Evolutionary conservation across 371 early-diverging fungal genomes (phyloP), one percentile per base, ranked within the genome.

Genomic region (Mucor indicus): DNA sequence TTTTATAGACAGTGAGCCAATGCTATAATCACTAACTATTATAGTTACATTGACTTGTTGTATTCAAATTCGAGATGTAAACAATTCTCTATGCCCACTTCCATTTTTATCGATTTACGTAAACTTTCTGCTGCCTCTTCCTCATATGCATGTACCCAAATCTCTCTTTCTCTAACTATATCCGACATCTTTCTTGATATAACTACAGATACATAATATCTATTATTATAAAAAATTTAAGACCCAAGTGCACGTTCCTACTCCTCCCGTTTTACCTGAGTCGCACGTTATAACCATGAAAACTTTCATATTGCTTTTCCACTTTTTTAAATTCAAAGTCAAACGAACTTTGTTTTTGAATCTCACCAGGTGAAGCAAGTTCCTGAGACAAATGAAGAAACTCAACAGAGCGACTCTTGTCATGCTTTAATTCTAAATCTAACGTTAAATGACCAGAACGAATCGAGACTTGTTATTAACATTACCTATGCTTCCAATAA

Each of bases 41-140:
- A 4, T 9, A 60, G 75, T 43, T 56, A 83, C 83, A 84, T 87
- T 42, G 84, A 81, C 64, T 88, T 89, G 73, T 89, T 91, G 73
- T 89, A 90, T 64, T 90, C 91, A 36, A 92, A 90, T 58, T 92
- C 91, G 45, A 92, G 87, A 60, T 92, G 92, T 48, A 91, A 61
- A 46, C 87, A 86, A 52, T 92, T 89, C 56, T 92, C 92, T 45
- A 92, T 91, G 6, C 92, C 92, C 27, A 92, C 91, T 56, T 92
- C 92, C 90, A 92, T 91, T 53, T 89, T 87, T 64, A 91, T 89
- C 11, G 83, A 80, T 57, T 77, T 79, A 74, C 87, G 87, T 38
- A 79, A n/a, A n/a, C n/a, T 57, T 32, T 91, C 88, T 3, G 86
- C 77, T 13, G 87, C 85, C 64, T 83, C 72, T 41, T 76, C 72